Percentiles rank a stretch among this genome's conserved stretches.
Conservation (phyloP, 495 filamentous ascomycete genomes). For the Xeromyces bisporus region DNA sequence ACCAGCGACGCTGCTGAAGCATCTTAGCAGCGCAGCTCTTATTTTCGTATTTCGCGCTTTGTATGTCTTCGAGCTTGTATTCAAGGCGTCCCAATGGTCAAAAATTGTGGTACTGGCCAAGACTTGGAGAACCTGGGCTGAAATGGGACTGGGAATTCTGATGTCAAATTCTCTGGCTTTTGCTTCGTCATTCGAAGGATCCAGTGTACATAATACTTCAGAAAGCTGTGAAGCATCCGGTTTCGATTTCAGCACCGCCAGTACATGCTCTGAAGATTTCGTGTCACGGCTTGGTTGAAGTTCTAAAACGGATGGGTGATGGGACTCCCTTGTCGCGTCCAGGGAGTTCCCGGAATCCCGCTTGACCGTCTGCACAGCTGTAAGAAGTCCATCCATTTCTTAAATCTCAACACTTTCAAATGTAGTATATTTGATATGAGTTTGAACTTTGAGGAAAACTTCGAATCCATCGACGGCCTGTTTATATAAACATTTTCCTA, state of each 20-base stretch:
- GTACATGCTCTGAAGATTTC: conserved; percentile 37
- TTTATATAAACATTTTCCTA: no score
- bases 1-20: conserved; percentile 55
- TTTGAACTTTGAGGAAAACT: conserved; percentile 1
- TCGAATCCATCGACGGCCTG: no score
- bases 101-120: conserved; percentile 55
- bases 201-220: conserved; percentile 36
- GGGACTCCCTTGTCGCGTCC: conserved; percentile 6
- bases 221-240: conserved; percentile 44
- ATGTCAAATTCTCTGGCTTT: conserved; percentile 36
- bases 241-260: conserved; percentile 45
- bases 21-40: conserved; percentile 38
- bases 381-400: conserved; percentile 28
- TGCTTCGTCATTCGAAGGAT: conserved; percentile 16
- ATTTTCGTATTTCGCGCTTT: no score
- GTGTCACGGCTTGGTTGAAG: conserved; percentile 5
- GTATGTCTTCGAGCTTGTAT: conserved; percentile 23
- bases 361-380: conserved; percentile 22
- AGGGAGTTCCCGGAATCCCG: conserved; percentile 10
- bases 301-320: conserved; percentile 1
- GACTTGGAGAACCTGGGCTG: conserved; percentile 51
- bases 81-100: conserved; percentile 56
- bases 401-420: not conserved
- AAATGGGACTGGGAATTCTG: conserved; percentile 40
- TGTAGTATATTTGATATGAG: not conserved